Conservation (phyloP, 2,329 filamentous ascomycete genomes). For the Paracamarosporium sp. region DNA sequence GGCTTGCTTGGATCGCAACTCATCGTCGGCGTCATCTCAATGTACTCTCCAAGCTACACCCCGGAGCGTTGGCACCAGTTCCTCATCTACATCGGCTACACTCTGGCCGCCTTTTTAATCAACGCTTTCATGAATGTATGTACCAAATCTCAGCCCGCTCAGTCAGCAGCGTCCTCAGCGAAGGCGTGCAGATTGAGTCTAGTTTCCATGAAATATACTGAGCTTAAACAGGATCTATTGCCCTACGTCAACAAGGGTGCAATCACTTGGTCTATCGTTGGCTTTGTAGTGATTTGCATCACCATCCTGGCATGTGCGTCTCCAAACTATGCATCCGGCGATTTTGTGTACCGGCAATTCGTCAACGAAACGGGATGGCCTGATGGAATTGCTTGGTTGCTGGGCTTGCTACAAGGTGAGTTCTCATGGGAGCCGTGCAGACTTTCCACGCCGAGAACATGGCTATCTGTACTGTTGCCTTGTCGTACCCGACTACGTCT, state of each 20-base stretch:
- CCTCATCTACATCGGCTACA: conserved; percentile 72
- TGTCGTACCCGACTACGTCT: background rate
- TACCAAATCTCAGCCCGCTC: background rate
- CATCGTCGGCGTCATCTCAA: conserved; percentile 68
- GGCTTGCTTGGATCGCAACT: conserved; percentile 72
- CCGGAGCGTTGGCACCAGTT: conserved; percentile 74
- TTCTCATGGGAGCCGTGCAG: background rate
- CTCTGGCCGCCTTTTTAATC: conserved; percentile 65
- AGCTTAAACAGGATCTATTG: conserved; percentile 50
- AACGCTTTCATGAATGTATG: conserved; percentile 68
- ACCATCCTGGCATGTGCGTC: conserved; percentile 71
- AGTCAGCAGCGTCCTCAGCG: background rate
- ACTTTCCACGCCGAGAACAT: background rate
- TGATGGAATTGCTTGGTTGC: conserved; percentile 65
- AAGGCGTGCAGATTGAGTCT: background rate
- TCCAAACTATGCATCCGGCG: conserved; percentile 67
- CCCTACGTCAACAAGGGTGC: conserved; percentile 72
- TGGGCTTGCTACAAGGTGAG: conserved; percentile 58
- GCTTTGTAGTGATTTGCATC: conserved; percentile 74
- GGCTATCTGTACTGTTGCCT: background rate
- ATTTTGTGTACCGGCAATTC: conserved; percentile 72
- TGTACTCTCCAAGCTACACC: conserved; percentile 66
- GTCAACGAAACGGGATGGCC: conserved; percentile 75
- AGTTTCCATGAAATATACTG: background rate
- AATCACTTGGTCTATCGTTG: conserved; percentile 73